Base-by-base conservation (phyloP, 176 grass and related monocot species). In the Poa annua region DNA sequence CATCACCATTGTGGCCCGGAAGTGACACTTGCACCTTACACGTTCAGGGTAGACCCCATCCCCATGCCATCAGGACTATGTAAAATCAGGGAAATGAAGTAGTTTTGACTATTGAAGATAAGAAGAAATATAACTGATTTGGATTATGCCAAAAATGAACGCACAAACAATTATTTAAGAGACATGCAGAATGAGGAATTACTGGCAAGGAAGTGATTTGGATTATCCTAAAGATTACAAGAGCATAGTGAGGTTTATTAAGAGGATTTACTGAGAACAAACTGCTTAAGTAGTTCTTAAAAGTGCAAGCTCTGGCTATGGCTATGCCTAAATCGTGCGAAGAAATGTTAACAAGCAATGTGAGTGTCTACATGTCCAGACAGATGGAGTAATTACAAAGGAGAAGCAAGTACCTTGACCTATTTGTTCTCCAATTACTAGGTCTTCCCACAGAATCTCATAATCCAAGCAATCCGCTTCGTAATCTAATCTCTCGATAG, bases 401-500 rank as follows among this genome's bases (percentile, higher is more conserved):
- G 78, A 78, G 73, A 63, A 82, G 29, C 3, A 45, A 49, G 44
- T 83, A 98, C 96, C 96, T 93, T 98, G 92, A 25, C 92, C 96
- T 74, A 98, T 82, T 86, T 95, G 92, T 84, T 95, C 91, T 76
- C 92, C 92, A 82, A 98, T 85, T 74, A 54, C 79, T 42, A 98
- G 89, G 77, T 98, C 92, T 82, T 98, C 91, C 92, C 92, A 98
- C 36, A 95, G 70, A 86, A 98, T 95, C 45, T 98, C 96, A 77
- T 86, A 95, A 85, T 95, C 96, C 15, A 95, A 89, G 89, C 96
- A 93, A 85, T 98, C 96, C 5, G 61, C 69, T 72, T 95, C 93
- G 47, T 84, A n/a, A 81, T 95, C 91, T 84, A 71, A 41, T 72
- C 77, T 93, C 55, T 92, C 84, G 59, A 91, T 60, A 81, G 92